Base-by-base conservation (phyloP, 2,329 filamentous ascomycete species). In the Aspergillus sp. region DNA sequence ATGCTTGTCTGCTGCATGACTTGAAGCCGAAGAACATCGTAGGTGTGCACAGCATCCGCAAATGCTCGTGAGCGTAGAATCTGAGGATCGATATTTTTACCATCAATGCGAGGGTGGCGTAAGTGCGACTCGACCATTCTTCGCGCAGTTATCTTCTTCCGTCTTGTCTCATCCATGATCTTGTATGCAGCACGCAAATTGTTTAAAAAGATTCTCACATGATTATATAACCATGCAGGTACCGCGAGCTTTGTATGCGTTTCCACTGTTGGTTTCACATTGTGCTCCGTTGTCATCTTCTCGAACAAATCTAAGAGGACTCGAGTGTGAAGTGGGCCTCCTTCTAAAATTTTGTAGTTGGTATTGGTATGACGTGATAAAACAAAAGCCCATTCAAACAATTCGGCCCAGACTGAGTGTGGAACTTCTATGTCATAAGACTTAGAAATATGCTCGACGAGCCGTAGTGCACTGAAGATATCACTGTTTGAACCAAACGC, bases 301-400 rank as follows among this genome's bases (percentile, higher is more conserved):
- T 82, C 58, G 79, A 83, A 90, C 19, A 91, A 69, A 5, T 76
- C 69, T 40, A 78, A 68, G 4, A 89, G 72, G n/a, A 82, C 76
- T 3, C 74, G 60, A 3, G 67, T 0, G 76, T 69, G 7, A 87
- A 67, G 56, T 70, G 56, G 45, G 72, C 76, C 11, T 31, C 27
- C 27, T 31, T 31, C 8, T 31, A 31, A 8, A 4, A 11, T 11
- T 3, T 31, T 31, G 1, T 31, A 8, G 27, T 31, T 31, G 27
- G 8, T 31, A 4, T 31, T 31, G 27, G 27, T 31, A 31, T 9
- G 27, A 11, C 76, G 70, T 3, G 80, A 77, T 41, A 86, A 78
- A 9, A 90, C 76, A 65, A 85, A 88, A 0, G 87, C 82, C 83
- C 88, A 90, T 59, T 85, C 79, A 15, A 93, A 77, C 2, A 93